A percentile compares a stretch with the other conserved stretches of the same genome.
These are phyloP conservation scores for Aaosphaeria arxii DNA, from an alignment of 2,329 filamentous ascomycete genomes.

Conservation along the genomic window DNA sequence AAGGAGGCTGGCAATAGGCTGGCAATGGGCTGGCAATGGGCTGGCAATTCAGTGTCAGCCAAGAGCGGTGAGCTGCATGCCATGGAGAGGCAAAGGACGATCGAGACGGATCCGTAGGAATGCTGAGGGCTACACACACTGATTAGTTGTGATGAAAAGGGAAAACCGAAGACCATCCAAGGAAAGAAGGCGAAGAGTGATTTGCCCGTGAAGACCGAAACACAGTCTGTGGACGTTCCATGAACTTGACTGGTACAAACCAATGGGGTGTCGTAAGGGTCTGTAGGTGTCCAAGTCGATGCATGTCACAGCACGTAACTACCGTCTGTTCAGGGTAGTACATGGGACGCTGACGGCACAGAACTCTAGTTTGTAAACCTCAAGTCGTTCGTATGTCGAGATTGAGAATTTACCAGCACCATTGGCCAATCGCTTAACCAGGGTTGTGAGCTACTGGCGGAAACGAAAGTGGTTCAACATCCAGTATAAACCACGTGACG, in stretches of 20 bases:
- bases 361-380: slow-evolving; percentile 17
- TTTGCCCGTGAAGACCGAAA: slow-evolving; percentile 17
- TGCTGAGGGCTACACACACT: slow-evolving; percentile 32
- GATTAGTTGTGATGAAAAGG: slow-evolving; percentile 31
- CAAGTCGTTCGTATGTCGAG: slow-evolving; percentile 11
- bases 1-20: slow-evolving; percentile 21
- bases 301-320: slow-evolving; percentile 18
- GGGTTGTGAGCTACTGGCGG: slow-evolving; percentile 21
- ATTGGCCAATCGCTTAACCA: slow-evolving; percentile 29
- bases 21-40: neutral
- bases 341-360: slow-evolving; percentile 9
- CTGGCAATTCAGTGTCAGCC: slow-evolving; percentile 23
- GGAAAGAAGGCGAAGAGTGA: slow-evolving; percentile 17
- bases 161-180: slow-evolving; percentile 18
- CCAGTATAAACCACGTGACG: slow-evolving; percentile 34
- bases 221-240: slow-evolving; percentile 9
- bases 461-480: slow-evolving; percentile 34
- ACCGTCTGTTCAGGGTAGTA: slow-evolving; percentile 12
- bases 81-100: slow-evolving; percentile 17
- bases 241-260: slow-evolving; percentile 16
- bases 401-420: slow-evolving; percentile 9
- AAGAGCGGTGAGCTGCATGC: slow-evolving; percentile 22
- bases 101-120: slow-evolving; percentile 23
- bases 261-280: slow-evolving; percentile 12
- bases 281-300: slow-evolving; percentile 19